Evolutionary conservation across 257 asterid species (phyloP).

Genomic region (Petunia axillaris): DNA sequence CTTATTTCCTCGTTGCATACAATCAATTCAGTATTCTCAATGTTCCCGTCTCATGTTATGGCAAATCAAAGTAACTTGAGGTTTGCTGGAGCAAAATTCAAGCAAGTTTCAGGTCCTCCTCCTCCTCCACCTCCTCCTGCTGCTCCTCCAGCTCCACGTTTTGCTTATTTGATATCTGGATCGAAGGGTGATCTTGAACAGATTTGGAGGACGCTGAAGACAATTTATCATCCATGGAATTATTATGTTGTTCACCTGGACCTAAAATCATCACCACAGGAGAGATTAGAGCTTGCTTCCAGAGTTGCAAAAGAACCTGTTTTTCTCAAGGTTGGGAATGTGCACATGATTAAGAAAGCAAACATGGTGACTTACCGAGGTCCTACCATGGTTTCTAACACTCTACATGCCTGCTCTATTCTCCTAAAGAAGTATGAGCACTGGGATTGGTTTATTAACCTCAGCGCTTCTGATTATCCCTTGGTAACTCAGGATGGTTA

Average conservation of each 20-base stretch:
- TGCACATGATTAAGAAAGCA: slow-evolving; percentile 52
- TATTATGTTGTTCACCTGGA: slow-evolving; percentile 64
- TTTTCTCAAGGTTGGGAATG: slow-evolving; percentile 53
- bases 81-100: slow-evolving; percentile 44
- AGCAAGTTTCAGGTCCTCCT: slow-evolving; percentile 34
- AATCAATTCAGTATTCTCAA: slow-evolving; percentile 47
- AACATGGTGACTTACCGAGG: slow-evolving; percentile 71
- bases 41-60: slow-evolving; percentile 36
- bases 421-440: slow-evolving; percentile 49
- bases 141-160: slow-evolving; percentile 47
- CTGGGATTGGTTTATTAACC: slow-evolving; percentile 75
- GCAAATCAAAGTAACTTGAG: slow-evolving; percentile 35
- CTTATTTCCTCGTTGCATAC: slow-evolving; percentile 44
- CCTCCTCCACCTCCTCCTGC: slow-evolving; percentile 35
- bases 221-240: slow-evolving; percentile 62
- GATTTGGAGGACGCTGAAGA: slow-evolving; percentile 59
- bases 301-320: slow-evolving; percentile 49
- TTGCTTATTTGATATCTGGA: slow-evolving; percentile 49
- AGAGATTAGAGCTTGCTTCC: slow-evolving; percentile 55
- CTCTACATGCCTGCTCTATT: slow-evolving; percentile 64
- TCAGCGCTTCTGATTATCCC: slow-evolving; percentile 66
- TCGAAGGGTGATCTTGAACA: slow-evolving; percentile 54
- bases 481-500: slow-evolving; percentile 69
- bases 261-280: slow-evolving; percentile 50
- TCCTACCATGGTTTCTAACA: slow-evolving; percentile 69